These are phyloP conservation scores for Colletotrichum noveboracense DNA, from an alignment of 2,329 filamentous ascomycete genomes.

Conservation along the genomic window DNA sequence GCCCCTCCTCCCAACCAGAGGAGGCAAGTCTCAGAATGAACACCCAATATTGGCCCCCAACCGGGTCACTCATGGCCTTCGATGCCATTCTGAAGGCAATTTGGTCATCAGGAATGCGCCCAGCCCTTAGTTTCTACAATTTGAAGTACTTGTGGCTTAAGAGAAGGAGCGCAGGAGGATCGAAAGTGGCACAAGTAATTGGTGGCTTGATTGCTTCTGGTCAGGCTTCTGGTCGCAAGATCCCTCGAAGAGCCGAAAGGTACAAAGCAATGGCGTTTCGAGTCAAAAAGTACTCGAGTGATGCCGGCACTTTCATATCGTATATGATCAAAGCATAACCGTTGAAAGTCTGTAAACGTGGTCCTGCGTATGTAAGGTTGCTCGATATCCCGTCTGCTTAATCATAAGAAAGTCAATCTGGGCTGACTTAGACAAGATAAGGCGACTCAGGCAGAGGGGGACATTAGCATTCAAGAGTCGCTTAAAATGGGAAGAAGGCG, in stretches of 20 bases:
- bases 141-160: neutral
- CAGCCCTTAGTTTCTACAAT: neutral
- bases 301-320: neutral
- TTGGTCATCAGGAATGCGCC: neutral
- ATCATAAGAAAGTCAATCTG: neutral
- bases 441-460: neutral
- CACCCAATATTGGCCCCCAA: neutral
- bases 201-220: neutral
- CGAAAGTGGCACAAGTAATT: neutral
- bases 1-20: neutral
- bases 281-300: neutral
- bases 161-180: neutral
- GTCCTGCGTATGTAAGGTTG: neutral
- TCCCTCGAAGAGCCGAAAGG: neutral
- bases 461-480: neutral
- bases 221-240: neutral
- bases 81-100: neutral
- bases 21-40: neutral
- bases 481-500: neutral
- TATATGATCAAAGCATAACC: neutral
- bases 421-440: neutral
- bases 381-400: neutral
- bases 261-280: neutral
- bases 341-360: neutral
- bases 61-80: neutral